Percentiles rank a stretch among this genome's conserved stretches.
Conservation (phyloP, 2,329 filamentous ascomycete genomes). For the Graphiopsis chlorocephala region DNA sequence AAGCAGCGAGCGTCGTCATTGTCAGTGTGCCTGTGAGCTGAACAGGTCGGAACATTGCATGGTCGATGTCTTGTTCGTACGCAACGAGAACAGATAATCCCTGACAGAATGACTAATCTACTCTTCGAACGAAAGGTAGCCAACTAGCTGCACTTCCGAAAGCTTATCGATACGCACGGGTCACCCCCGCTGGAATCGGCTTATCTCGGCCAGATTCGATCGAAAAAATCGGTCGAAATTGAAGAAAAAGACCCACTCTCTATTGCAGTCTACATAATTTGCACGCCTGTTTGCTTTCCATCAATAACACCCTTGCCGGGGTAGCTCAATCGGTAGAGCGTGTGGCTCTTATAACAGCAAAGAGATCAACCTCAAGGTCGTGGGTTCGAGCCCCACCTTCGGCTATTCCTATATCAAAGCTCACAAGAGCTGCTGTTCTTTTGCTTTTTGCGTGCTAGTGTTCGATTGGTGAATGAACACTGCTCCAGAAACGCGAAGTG, state of each 20-base stretch:
- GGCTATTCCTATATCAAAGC: conserved; percentile 25
- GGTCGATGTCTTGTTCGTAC: not conserved
- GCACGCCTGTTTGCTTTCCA: not conserved
- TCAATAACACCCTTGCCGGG: conserved; percentile 34
- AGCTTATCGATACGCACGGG: not conserved
- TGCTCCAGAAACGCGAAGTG: not conserved
- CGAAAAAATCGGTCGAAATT: not conserved
- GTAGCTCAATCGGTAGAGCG: conserved; percentile 55
- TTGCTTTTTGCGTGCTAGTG: not conserved
- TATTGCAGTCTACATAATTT: not conserved
- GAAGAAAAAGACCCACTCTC: not conserved
- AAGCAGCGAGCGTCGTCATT: not conserved
- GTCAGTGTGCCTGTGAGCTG: not conserved
- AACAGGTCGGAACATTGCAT: not conserved
- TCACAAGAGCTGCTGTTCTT: conserved; percentile 7
- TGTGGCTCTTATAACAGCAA: conserved; percentile 42
- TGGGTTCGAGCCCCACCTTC: conserved; percentile 28
- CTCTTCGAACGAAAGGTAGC: no score
- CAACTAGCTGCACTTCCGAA: no score
- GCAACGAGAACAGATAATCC: not conserved
- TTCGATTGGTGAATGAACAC: not conserved
- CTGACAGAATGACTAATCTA: not conserved
- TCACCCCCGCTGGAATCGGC: not conserved
- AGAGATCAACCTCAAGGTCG: conserved; percentile 28
- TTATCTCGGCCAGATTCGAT: not conserved